Evolutionary conservation across 2,329 filamentous ascomycete species (phyloP).

Genomic region (Monilinia aucupariae): DNA sequence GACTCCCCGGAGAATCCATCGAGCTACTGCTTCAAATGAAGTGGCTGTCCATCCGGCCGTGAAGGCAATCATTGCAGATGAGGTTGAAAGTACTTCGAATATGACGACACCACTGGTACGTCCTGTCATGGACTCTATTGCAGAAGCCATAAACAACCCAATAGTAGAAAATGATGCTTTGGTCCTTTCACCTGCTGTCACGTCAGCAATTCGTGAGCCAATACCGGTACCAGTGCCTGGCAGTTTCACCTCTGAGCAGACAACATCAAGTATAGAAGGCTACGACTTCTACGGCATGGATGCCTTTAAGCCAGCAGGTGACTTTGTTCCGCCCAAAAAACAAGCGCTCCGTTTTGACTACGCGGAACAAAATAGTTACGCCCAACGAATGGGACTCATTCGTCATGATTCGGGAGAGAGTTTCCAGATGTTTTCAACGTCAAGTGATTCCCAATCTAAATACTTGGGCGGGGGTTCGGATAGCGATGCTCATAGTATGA

Average conservation of each 20-base stretch:
- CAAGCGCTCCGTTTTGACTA: conserved; percentile 38
- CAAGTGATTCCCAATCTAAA: conserved; percentile 42
- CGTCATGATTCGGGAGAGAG: conserved; percentile 56
- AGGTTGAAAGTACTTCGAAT: conserved; percentile 59
- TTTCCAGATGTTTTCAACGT: conserved; percentile 55
- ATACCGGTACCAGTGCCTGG: conserved; percentile 29
- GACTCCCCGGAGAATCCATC: conserved; percentile 27
- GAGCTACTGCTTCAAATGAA: conserved; percentile 17
- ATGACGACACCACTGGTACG: conserved; percentile 54
- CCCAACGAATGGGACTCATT: conserved; percentile 30
- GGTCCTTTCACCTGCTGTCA: conserved; percentile 28
- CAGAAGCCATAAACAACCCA: conserved; percentile 28
- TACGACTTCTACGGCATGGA: conserved; percentile 63
- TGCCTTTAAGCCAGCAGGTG: conserved; percentile 46
- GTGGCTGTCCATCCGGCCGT: conserved; percentile 21
- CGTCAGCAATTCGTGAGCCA: conserved; percentile 26
- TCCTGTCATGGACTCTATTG: conserved; percentile 40
- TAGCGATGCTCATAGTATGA: conserved; percentile 29
- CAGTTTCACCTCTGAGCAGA: conserved; percentile 20
- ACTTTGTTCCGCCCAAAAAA: conserved; percentile 45
- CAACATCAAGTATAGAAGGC: conserved; percentile 42
- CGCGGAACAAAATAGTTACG: conserved; percentile 19
- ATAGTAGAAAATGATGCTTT: conserved; percentile 34
- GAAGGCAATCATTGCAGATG: conserved; percentile 34
- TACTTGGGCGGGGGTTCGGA: conserved; percentile 35